Evolutionary conservation across 805 yeast species (phyloP).

Genomic region (Ogataea henricii): DNA sequence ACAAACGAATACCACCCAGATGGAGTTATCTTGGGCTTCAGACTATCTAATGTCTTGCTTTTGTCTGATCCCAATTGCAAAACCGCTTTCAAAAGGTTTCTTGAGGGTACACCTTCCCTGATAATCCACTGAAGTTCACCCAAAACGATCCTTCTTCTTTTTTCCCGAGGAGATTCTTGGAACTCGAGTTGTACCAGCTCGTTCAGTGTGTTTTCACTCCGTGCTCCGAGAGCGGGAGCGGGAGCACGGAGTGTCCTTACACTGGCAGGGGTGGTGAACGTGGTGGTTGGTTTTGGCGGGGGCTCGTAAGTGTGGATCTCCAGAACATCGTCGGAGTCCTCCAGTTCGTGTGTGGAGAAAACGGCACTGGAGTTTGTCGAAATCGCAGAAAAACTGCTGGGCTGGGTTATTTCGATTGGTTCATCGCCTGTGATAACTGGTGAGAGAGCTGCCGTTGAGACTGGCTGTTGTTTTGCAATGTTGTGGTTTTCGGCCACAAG

Average conservation of each 20-base stretch:
- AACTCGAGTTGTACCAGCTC: neutral
- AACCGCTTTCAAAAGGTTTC: neutral
- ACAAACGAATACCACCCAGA: neutral
- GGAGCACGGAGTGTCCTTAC: no score
- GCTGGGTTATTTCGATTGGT: no score
- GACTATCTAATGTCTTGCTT: neutral
- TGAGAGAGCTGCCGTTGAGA: neutral
- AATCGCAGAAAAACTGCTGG: no score
- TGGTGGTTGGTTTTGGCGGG: no score
- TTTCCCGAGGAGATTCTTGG: neutral
- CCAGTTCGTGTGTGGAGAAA: neutral
- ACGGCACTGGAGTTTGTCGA: no score
- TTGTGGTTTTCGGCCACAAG: neutral
- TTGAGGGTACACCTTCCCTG: neutral
- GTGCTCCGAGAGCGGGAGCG: neutral
- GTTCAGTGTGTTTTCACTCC: neutral
- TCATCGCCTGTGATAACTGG: no score
- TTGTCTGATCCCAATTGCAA: neutral
- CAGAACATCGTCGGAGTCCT: no score
- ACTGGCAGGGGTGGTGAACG: no score
- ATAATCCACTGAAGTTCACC: neutral
- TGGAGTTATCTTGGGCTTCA: neutral
- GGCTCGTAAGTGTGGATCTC: no score
- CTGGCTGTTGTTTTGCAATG: neutral
- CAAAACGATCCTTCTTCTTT: neutral